These are phyloP conservation scores for Xylariaceae sp. DNA, from an alignment of 2,329 filamentous ascomycete genomes.

Conservation along the genomic window DNA sequence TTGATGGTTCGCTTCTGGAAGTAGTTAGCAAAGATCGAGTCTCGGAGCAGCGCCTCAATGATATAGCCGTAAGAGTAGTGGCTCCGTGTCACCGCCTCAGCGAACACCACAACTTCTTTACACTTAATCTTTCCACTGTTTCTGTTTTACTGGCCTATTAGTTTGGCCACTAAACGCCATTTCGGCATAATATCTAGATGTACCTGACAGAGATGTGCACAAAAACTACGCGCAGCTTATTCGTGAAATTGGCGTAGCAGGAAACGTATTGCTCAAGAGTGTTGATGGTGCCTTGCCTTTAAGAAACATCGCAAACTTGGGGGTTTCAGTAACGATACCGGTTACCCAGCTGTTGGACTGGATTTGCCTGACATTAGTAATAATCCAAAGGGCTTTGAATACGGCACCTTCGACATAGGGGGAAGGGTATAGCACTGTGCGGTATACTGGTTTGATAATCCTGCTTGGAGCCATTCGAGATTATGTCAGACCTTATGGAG, in stretches of 20 bases:
- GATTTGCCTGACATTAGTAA: slow-evolving; percentile 27
- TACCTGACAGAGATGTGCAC: slow-evolving; percentile 56
- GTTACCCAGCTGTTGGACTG: slow-evolving; percentile 47
- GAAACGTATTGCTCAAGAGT: slow-evolving; percentile 78
- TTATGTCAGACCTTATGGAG: slow-evolving; percentile 50
- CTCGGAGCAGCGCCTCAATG: slow-evolving; percentile 48
- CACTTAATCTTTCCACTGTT: slow-evolving; percentile 48
- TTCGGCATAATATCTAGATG: slow-evolving; percentile 50
- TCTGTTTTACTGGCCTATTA: slow-evolving; percentile 51
- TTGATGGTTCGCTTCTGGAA: slow-evolving; percentile 35
- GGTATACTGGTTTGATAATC: slow-evolving; percentile 59
- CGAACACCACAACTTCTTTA: slow-evolving; percentile 54
- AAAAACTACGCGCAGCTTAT: slow-evolving; percentile 62
- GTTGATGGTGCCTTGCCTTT: slow-evolving; percentile 64
- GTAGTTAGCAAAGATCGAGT: slow-evolving; percentile 57
- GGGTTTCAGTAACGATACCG: slow-evolving; percentile 65
- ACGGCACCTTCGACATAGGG: slow-evolving; percentile 61
- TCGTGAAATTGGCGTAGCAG: slow-evolving; percentile 59
- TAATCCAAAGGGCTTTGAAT: slow-evolving; percentile 68
- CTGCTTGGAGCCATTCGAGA: slow-evolving; percentile 61
- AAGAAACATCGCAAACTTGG: slow-evolving; percentile 62
- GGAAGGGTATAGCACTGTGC: slow-evolving; percentile 64
- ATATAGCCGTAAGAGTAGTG: slow-evolving; percentile 61
- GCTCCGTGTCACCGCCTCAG: slow-evolving; percentile 56
- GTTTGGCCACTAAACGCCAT: slow-evolving; percentile 55